Evolutionary conservation across 108 stramenopile species (phyloP), one percentile per base, ranked within the genome.

Genomic region (Phaeodactylum tricornutum): DNA sequence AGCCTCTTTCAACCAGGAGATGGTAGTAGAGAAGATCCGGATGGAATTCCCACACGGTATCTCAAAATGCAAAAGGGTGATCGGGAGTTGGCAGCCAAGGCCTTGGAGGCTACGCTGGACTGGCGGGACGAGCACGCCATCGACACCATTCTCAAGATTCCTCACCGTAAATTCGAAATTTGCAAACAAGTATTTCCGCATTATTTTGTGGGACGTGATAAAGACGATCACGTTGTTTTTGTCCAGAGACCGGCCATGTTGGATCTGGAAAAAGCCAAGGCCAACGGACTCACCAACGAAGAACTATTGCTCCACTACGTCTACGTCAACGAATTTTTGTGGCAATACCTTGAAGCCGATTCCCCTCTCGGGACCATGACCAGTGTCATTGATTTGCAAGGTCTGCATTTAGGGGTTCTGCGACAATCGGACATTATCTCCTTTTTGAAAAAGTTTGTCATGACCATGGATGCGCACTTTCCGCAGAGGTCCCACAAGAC

Each of bases 291-390:
- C 20, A 63, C 67, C 1, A 56, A 67, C 9, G 73, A 84, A 15
- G 80, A 79, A 27, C 31, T 87, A 33, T 38, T 82, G 40, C 25
- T 59, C 33, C 80, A 87, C 63, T 82, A 76, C 47, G 55, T 87
- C 8, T 87, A 74, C 40, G 59, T 81, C 11, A 56, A 79, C 31
- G 80, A 87, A 43, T 87, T 79, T 43, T 74, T 78, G 43, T 87
- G 85, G 85, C 69, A 78, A 26, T 64, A 82, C 9, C 25, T 81
- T 14, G 80, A 87, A 23, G 63, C 72, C 7, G 60, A 50, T 14
- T 47, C 43, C 21, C 67, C 68, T 14, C 57, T 64, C 30, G 69
- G 59, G 14, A 61, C 71, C 24, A 87, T 87, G 80, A 79, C 78
- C 20, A 67, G 55, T 27, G 53, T 87, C 1, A 39, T 87, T 50